Evolutionary conservation across 352 stramenopile genomes (phyloP), one percentile per base, ranked within the genome.

Genomic region (Bremia lactucae): DNA sequence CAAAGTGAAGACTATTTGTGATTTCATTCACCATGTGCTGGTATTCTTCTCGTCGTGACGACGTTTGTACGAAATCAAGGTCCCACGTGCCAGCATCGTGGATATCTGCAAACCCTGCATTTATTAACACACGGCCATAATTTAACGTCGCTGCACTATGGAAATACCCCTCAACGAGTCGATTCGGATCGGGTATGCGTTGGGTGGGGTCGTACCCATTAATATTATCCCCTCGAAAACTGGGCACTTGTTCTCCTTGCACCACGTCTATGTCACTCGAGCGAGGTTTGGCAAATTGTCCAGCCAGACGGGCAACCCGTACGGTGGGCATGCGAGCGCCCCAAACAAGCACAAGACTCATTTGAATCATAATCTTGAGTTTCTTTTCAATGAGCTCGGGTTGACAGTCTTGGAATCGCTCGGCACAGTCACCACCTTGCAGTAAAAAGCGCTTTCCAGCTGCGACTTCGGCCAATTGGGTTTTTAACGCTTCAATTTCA

Each of bases 201-300:
- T 95, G 73, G 45, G 97, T 83, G 26, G 83, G 76, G 39, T 91
- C 89, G 62, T 97, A 96, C 0, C 72, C 72, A 65, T 99, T 99
- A 52, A 99, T 95, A 63, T 97, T 99, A 59, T 99, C 96, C 11
- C 96, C 96, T 31, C 95, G 80, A 74, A 98, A 99, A 40, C 86
- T 96, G 18, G 92, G 89, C 36, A 99, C 77, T 21, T 78, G 74
- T 3, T 98, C 90, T 45, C 93, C 95, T 45, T 98, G 83, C 26
- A 96, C 74, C 18, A 94, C 60, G 61, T 98, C 96, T 37, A 84
- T 96, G 48, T 96, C 74, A 49, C 92, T 96, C 25, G 80, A 97
- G 19, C 96, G 79, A 6, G 96, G 95, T 75, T 99, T 99, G 46
- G 96, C 94, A 53, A 98, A 99, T 71, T 99, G 96, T 11, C 96